Base-by-base conservation (phyloP, 371 early-diverging fungal genomes). In the Chytridiales sp. region DNA sequence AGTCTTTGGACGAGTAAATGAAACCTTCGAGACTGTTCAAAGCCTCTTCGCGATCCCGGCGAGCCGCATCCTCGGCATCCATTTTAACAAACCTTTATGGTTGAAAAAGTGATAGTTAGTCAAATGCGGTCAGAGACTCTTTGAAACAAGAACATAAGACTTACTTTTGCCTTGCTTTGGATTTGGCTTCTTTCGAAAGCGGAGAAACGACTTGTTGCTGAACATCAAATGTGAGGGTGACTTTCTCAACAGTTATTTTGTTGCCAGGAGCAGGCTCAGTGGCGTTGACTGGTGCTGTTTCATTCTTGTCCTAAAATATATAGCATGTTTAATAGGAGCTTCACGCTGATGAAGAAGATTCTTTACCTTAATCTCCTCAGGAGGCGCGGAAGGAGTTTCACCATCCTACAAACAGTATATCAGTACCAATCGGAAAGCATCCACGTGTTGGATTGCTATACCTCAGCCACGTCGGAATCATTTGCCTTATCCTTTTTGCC, bases 11-110 rank as follows among this genome's bases (percentile, higher is more conserved):
- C 35, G 83, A 80, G 75, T 96, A 98, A 27, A 95, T 82, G 76
- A 89, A 94, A 0, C 91, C 78, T 69, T 98, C 98, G 27, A 98
- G 83, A 42, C 74, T 78, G 77, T 98, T 95, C 47, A 85, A 77
- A 5, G 96, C 90, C 67, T 88, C 91, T 68, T 92, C 93, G 39
- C 85, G 87, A 1, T 80, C 80, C 26, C 77, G 80, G 50, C 89
- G 88, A 15, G 78, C 75, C 1, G 70, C 63, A 66, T 93, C 93
- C 51, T 66, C 69, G 17, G 50, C 61, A 51, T 82, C 78, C 62
- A 79, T 64, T 19, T 56, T 46, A 0, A 59, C 58, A 27, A 72
- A 63, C 52, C 73, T 73, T 42, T 5, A 19, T 3, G 9, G 13
- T 44, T 11, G 17, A 30, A 49, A 2, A 35, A 21, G 4, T 26